Conservation (phyloP, 2,329 filamentous ascomycete genomes). For the Clathrospora elynae region DNA sequence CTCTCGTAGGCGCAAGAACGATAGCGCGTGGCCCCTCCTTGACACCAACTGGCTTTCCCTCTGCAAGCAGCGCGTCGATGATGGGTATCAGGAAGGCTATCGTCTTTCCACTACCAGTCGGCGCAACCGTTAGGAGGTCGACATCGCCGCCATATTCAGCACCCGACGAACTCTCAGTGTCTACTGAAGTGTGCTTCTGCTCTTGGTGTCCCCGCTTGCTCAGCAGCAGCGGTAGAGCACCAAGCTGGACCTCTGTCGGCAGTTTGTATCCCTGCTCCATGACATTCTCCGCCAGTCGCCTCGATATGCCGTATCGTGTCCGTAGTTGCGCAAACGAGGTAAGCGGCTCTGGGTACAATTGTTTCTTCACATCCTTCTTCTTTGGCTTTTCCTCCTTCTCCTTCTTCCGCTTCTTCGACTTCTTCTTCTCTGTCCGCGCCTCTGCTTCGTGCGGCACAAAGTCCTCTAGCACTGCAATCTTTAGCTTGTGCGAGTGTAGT, state of each 20-base stretch:
- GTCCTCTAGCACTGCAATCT: constrained; percentile 74
- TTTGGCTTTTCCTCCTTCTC: constrained; percentile 47
- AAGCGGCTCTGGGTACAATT: constrained; percentile 79
- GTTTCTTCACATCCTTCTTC: constrained; percentile 60
- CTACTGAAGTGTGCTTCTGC: constrained; percentile 41
- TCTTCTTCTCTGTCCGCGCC: constrained; percentile 58
- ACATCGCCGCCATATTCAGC: constrained; percentile 52
- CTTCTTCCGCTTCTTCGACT: constrained; percentile 58
- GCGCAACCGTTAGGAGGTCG: constrained; percentile 86
- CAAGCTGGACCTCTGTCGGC: constrained; percentile 94
- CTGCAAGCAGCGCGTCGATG: constrained; percentile 69
- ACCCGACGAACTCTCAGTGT: constrained; percentile 37
- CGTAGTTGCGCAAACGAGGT: constrained; percentile 75
- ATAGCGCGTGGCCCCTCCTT: constrained; percentile 47
- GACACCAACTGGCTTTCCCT: constrained; percentile 28
- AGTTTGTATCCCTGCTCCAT: constrained; percentile 80
- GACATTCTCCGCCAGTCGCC: constrained; percentile 76
- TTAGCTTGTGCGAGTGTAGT: constrained; percentile 80
- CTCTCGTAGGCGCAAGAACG: constrained; percentile 57
- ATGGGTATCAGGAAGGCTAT: constrained; percentile 88
- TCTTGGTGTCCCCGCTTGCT: constrained; percentile 44
- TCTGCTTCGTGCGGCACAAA: constrained; percentile 42
- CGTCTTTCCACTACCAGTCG: constrained; percentile 96
- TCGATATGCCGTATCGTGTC: constrained; percentile 72
- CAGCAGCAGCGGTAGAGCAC: constrained; percentile 78